Conservation (phyloP, 179 eudicot genomes). For the Drosera spatulata region DNA sequence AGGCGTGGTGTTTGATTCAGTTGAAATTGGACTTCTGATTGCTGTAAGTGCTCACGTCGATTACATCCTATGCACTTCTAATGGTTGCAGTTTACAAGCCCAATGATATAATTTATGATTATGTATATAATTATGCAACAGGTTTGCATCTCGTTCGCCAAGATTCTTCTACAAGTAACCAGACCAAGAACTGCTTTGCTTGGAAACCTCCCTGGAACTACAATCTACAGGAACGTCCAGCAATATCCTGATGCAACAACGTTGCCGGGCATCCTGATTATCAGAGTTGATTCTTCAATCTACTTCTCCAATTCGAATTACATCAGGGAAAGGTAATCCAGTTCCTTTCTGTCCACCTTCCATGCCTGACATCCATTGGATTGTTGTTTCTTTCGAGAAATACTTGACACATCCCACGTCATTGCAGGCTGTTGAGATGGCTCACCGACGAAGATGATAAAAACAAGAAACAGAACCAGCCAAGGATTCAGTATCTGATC, state of each 20-base stretch:
- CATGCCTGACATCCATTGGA: neutral
- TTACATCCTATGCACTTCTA: neutral
- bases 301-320: slow-evolving; percentile 70
- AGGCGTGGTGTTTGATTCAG: slow-evolving; percentile 69
- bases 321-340: slow-evolving; percentile 36
- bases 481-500: slow-evolving; percentile 40
- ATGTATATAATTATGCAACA: slow-evolving; percentile 9
- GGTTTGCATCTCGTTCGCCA: slow-evolving; percentile 83
- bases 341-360: neutral
- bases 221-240: slow-evolving; percentile 61
- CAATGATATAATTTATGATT: neutral
- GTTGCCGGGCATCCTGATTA: slow-evolving; percentile 43
- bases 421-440: slow-evolving; percentile 54
- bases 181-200: slow-evolving; percentile 74
- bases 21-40: slow-evolving; percentile 75
- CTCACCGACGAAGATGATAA: slow-evolving; percentile 40
- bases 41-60: slow-evolving; percentile 15
- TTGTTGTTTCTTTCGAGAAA: neutral
- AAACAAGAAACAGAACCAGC: slow-evolving; percentile 23
- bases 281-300: slow-evolving; percentile 67
- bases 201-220: slow-evolving; percentile 68
- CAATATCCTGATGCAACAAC: slow-evolving; percentile 78
- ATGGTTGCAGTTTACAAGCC: neutral
- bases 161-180: slow-evolving; percentile 87
- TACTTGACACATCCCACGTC: neutral